Evolutionary conservation across 1,284 basidiomycete species (phyloP).

Genomic region (Pyrrhoderma lamaoense): DNA sequence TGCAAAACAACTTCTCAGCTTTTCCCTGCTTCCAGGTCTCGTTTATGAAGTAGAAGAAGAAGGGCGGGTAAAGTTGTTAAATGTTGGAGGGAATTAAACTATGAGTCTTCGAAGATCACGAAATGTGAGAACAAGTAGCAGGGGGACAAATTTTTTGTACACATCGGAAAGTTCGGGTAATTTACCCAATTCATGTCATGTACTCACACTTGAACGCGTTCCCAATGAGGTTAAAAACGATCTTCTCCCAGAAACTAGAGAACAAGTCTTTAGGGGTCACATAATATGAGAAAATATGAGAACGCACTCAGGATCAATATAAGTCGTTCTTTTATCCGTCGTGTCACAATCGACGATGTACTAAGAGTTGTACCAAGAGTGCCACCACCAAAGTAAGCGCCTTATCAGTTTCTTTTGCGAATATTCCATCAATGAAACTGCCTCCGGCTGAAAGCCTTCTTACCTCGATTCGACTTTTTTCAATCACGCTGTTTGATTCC

Average conservation of each 20-base stretch:
- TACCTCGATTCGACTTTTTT: constrained; percentile 24
- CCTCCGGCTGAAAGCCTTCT: neutral
- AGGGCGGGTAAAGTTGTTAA: too few relatives aligned
- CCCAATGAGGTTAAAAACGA: constrained; percentile 28
- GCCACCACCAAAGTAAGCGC: neutral
- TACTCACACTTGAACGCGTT: constrained; percentile 28
- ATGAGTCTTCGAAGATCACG: too few relatives aligned
- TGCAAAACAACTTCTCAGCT: too few relatives aligned
- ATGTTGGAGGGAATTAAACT: too few relatives aligned
- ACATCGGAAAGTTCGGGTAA: too few relatives aligned
- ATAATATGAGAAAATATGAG: neutral
- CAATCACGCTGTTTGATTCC: constrained; percentile 22
- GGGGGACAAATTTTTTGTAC: neutral
- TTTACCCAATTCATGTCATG: neutral
- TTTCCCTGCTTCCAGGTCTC: too few relatives aligned
- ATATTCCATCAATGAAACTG: neutral
- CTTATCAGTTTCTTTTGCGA: neutral
- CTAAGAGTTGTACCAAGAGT: constrained; percentile 8
- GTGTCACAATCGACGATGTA: constrained; percentile 22
- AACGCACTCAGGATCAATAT: constrained; percentile 26
- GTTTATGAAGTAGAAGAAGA: too few relatives aligned
- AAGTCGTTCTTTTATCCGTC: constrained; percentile 17
- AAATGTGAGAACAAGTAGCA: neutral
- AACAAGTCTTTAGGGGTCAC: neutral
- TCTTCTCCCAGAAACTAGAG: constrained; percentile 27